phyloP scores from a whole-genome alignment of 73 alveolate species.

The Paramecium octaurelia region DNA sequence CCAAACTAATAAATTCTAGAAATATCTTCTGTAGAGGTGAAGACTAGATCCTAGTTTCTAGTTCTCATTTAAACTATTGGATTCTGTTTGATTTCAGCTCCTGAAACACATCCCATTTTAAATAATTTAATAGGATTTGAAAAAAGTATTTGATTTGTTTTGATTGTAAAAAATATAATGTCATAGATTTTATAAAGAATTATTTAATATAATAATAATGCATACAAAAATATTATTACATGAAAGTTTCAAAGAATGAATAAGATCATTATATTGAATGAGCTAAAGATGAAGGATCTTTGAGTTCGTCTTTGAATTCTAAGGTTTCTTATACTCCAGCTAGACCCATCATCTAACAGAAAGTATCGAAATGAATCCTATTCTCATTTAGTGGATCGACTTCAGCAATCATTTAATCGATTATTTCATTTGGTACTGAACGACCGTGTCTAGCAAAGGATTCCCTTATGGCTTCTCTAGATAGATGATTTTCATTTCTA shows the following conservation, averaged over 20 bases:
- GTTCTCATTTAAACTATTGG: not conserved
- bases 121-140: not conserved
- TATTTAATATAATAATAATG: not conserved
- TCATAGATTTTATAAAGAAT: not conserved
- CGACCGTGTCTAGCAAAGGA: conserved; percentile 57
- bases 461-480: conserved; percentile 62
- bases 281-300: not conserved
- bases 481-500: conserved; percentile 40
- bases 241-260: not conserved
- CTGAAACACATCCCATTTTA: conserved; percentile 7
- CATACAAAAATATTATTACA: not conserved
- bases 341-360: conserved; percentile 36
- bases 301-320: not conserved
- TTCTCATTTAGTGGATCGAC: conserved; percentile 61
- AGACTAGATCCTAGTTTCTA: not conserved
- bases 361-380: conserved; percentile 55
- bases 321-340: not conserved
- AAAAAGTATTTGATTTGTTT: not conserved
- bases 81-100: not conserved
- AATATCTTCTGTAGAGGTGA: conserved; percentile 45
- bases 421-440: conserved; percentile 16
- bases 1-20: conserved; percentile 7
- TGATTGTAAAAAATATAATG: not conserved
- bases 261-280: not conserved
- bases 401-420: conserved; percentile 58